Evolutionary conservation across 2,329 filamentous ascomycete species (phyloP).

Genomic region (Ophiocordyceps australis): DNA sequence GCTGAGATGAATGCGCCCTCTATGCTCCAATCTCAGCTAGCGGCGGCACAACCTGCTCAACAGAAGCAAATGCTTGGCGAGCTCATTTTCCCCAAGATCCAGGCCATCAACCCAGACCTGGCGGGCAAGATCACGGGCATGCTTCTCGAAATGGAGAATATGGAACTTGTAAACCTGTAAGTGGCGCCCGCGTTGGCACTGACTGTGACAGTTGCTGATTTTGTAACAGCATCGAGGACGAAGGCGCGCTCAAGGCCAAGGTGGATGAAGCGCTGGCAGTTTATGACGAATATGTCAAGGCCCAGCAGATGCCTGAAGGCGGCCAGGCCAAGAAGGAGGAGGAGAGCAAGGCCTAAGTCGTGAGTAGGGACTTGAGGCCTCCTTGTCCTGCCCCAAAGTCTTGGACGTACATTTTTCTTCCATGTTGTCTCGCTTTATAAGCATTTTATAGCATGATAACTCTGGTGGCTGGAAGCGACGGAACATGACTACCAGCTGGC

Average conservation of each 20-base stretch:
- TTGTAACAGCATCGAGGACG: constrained; percentile 66
- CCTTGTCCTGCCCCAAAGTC: constrained; percentile 1
- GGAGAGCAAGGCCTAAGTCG: constrained; percentile 21
- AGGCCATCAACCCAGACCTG: constrained; percentile 81
- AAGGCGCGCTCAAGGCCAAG: constrained; percentile 77
- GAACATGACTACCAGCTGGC: too few species aligned
- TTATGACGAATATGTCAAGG: constrained; percentile 98
- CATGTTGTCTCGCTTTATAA: too few species aligned
- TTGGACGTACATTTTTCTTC: too few species aligned
- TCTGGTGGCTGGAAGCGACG: too few species aligned
- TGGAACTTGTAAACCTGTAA: constrained; percentile 88
- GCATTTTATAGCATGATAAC: too few species aligned
- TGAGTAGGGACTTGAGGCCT: constrained; percentile 1
- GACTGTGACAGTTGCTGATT: constrained; percentile 4
- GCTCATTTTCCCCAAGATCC: constrained; percentile 96
- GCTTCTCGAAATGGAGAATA: constrained; percentile 98
- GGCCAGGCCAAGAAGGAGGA: constrained; percentile 30
- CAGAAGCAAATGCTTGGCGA: constrained; percentile 99
- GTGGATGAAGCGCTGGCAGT: constrained; percentile 94
- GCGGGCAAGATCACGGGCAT: constrained; percentile 99
- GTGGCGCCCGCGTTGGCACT: constrained; percentile 21
- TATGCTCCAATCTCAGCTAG: constrained; percentile 39
- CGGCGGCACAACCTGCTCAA: constrained; percentile 43
- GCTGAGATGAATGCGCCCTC: constrained; percentile 12
- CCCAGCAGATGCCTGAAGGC: constrained; percentile 29